Evolutionary conservation across 805 yeast species (phyloP).

Genomic region (Saturnispora serradocipensis): DNA sequence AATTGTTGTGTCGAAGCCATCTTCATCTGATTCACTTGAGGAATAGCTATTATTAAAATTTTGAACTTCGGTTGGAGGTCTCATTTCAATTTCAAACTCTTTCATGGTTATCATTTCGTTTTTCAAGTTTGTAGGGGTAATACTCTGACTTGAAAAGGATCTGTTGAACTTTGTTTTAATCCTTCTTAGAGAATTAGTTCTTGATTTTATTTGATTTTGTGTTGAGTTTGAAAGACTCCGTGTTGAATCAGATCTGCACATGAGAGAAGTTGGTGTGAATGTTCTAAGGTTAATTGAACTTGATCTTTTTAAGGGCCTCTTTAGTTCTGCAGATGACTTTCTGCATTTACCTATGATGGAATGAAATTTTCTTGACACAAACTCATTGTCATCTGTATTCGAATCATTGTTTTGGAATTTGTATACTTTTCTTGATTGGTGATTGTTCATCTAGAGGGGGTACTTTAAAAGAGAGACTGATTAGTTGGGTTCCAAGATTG

Average conservation of each 20-base stretch:
- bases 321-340: constrained; percentile 11
- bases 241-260: neutral
- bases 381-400: neutral
- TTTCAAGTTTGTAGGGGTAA: neutral
- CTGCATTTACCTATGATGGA: constrained; percentile 6
- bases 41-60: neutral
- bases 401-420: neutral
- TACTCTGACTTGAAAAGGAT: neutral
- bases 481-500: neutral
- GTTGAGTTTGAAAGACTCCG: neutral
- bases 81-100: neutral
- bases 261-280: constrained; percentile 13
- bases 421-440: neutral
- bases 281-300: constrained; percentile 21
- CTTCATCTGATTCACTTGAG: constrained; percentile 1
- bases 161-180: neutral
- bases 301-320: constrained; percentile 25
- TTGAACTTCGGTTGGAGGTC: neutral
- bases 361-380: neutral
- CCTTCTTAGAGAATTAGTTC: neutral
- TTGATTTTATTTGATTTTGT: neutral
- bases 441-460: neutral
- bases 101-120: neutral
- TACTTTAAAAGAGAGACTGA: neutral
- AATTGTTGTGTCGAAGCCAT: neutral